Evolutionary conservation across 116 monocot genomes (phyloP), one percentile per base, ranked within the genome.

Genomic region (Iris pallida): DNA sequence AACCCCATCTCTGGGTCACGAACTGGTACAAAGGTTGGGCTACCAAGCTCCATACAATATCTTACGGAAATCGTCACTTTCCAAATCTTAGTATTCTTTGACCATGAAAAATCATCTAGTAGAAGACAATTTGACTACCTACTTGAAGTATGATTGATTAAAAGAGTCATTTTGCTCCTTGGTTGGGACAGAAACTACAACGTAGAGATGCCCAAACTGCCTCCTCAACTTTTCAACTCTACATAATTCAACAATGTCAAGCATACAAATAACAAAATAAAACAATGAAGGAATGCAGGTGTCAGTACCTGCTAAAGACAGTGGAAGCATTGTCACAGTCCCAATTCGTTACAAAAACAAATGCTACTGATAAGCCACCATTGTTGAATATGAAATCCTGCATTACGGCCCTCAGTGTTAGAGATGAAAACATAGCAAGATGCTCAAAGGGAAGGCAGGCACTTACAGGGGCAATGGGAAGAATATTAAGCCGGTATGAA

Each of bases 361-460:
- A 96, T 13, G 95, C 95, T 0, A 96, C 89, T 1, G 92, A 91
- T 53, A 82, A 2, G 30, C 91, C 95, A 0, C 92, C 95, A 61
- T 89, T 91, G 75, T 96, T 96, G 87, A 96, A 84, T 20, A 96
- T 91, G 67, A 96, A 91, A 64, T 96, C 95, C 95, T 96, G 55
- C 44, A 72, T 71, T 5, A 4, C 54, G 55, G 42, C 1, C 8
- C 47, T 56, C 14, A 72, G 42, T 44, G 13, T 58, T 10, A 60
- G 15, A 71, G 51, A 66, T 13, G 6, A 46, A 70, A 11, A 16
- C 14, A 64, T 40, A 59, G 9, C 19, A 16, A 46, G n/a, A 52
- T 49, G 14, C 13, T 13, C 1, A 47, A 69, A 55, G n/a, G 40
- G 11, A 77, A 57, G 18, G 40, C 44, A 0, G 16, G 3, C 5